Percentiles rank a stretch among this genome's conserved stretches.
Evolutionary conservation across 257 asterid genomes (phyloP).

Genomic region (Solanum sejunctum): DNA sequence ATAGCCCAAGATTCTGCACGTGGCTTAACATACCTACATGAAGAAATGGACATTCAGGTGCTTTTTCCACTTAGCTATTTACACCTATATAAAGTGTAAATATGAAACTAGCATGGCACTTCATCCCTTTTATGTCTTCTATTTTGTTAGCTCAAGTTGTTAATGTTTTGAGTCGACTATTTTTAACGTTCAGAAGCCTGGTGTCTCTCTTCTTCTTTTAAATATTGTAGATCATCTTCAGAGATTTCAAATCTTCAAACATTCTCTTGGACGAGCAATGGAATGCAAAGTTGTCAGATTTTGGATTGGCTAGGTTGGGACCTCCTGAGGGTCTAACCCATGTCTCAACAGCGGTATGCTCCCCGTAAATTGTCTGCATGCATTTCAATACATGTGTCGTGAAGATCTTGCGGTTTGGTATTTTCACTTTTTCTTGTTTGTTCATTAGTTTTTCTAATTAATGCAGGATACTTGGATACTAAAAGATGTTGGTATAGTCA

Average conservation of each 20-base stretch:
- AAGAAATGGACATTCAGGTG: conserved; percentile 98
- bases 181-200: background rate
- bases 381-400: background rate
- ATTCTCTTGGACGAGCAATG: conserved; percentile 35
- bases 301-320: conserved; percentile 45
- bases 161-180: background rate
- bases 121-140: background rate
- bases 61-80: background rate
- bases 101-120: background rate
- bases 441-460: background rate
- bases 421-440: background rate
- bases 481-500: background rate
- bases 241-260: conserved; percentile 43
- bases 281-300: conserved; percentile 41
- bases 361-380: background rate
- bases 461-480: background rate
- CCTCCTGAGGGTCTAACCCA: conserved; percentile 38
- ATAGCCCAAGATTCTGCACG: conserved; percentile 88
- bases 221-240: conserved; percentile 25
- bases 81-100: background rate
- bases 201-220: background rate
- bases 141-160: background rate
- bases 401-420: background rate
- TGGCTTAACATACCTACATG: conserved; percentile 81
- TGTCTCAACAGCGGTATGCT: conserved; percentile 45